Evolutionary conservation across 2,329 filamentous ascomycete genomes (phyloP), one percentile per base, ranked within the genome.

Genomic region (Alternaria sp.): DNA sequence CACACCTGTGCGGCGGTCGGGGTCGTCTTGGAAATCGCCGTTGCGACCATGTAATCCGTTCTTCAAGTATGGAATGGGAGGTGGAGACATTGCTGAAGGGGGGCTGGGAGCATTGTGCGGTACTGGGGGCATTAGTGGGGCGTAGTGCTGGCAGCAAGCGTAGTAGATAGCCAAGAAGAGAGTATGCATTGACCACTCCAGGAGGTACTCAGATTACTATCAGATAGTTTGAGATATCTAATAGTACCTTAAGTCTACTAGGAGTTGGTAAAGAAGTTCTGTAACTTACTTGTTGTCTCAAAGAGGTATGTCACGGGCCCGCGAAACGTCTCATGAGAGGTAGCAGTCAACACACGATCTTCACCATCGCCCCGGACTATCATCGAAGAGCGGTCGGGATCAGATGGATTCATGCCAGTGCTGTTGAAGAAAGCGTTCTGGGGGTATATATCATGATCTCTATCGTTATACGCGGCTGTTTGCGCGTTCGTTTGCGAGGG

Each of bases 41-140:
- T 53, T 43, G 0, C 59, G 60, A 4, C 74, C 72, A 45, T 76
- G 74, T 4, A 16, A 50, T 6, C 73, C 72, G 7, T 59, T 12
- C 34, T 74, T 73, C 8, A 72, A 54, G 45, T 65, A 74, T 1
- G 63, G 60, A 12, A 12, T 5, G 22, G 38, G n/a, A 16, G n/a
- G 25, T 14, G 41, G 25, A 38, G 7, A 16, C 8, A 6, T 14
- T n/a, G 0, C 0, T 9, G 0, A 5, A 36, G 12, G 20, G 5
- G 4, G 12, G 7, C 40, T n/a, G 32, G 6, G n/a, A 25, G 32
- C 34, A 16, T 22, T 7, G 28, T 40, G 44, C 5, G 46, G 34
- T 18, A 57, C 48, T 51, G 51, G 3, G 16, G 30, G 11, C n/a
- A 16, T 57, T 27, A 52, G 48, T 10, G 14, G 14, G n/a, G 28